Conservation (phyloP, 1,139 yeast genomes). For the Pichia sp. region DNA sequence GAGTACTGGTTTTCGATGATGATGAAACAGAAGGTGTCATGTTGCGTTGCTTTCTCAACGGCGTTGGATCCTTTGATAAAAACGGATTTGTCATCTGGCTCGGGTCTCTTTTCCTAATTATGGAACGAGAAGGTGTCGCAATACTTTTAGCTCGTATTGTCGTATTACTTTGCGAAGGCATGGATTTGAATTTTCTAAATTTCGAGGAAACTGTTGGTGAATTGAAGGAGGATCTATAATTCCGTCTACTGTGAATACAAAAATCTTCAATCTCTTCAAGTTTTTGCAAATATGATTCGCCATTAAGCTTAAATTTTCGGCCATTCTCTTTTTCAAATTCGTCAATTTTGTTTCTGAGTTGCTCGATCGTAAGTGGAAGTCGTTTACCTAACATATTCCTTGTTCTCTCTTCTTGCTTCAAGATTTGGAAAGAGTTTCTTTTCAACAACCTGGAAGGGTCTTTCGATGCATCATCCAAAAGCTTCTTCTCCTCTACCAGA, state of each 20-base stretch:
- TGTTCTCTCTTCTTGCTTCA: constrained; percentile 74
- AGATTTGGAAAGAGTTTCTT: constrained; percentile 72
- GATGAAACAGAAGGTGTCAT: background rate
- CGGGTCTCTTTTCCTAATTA: constrained; percentile 15
- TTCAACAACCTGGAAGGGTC: constrained; percentile 77
- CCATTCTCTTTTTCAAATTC: constrained; percentile 43
- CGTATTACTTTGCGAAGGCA: background rate
- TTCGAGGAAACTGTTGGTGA: constrained; percentile 9
- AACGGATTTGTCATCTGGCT: constrained; percentile 20
- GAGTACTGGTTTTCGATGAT: background rate
- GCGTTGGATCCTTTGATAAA: constrained; percentile 20
- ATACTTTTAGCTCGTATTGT: background rate
- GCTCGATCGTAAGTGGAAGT: constrained; percentile 59
- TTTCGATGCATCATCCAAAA: constrained; percentile 63
- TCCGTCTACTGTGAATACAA: constrained; percentile 8
- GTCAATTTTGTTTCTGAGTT: constrained; percentile 45
- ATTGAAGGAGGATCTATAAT: constrained; percentile 12
- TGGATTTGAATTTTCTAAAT: background rate
- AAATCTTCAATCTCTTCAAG: constrained; percentile 21
- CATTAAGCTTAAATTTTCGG: constrained; percentile 42
- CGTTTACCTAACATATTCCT: constrained; percentile 62
- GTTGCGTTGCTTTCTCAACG: constrained; percentile 16
- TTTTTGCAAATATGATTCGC: constrained; percentile 39
- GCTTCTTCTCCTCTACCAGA: constrained; percentile 56
- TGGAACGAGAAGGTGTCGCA: constrained; percentile 13